phyloP scores from a whole-genome alignment of 2,329 filamentous ascomycete species.

The Zymoseptoria ardabiliae region DNA sequence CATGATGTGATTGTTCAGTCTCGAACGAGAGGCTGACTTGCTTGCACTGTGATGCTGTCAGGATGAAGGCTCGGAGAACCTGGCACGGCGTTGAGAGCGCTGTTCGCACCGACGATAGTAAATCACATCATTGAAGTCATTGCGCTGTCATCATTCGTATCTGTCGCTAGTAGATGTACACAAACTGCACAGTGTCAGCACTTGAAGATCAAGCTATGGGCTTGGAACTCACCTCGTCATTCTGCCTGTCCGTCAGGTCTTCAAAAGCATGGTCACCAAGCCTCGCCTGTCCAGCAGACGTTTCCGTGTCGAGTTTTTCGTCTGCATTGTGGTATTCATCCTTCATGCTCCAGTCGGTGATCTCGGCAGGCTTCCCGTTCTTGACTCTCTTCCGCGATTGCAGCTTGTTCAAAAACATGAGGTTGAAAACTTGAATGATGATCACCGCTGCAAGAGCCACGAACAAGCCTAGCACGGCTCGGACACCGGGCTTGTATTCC shows the following conservation, averaged over 20 bases:
- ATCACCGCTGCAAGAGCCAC: slow-evolving; percentile 48
- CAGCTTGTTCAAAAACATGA: slow-evolving; percentile 50
- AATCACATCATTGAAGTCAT: not conserved
- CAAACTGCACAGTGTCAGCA: slow-evolving; percentile 29
- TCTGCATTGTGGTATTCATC: slow-evolving; percentile 38
- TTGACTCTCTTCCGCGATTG: slow-evolving; percentile 41
- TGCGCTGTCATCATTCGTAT: not conserved
- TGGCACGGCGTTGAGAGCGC: not conserved
- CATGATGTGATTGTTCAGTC: not conserved
- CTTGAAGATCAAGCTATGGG: not conserved
- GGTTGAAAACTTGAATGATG: slow-evolving; percentile 47
- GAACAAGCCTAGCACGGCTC: slow-evolving; percentile 49
- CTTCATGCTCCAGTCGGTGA: slow-evolving; percentile 57
- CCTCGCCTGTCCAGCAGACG: slow-evolving; percentile 15
- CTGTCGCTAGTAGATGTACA: slow-evolving; percentile 10
- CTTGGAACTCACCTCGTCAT: slow-evolving; percentile 3
- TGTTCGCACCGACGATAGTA: not conserved
- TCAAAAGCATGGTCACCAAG: slow-evolving; percentile 47
- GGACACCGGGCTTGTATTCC: slow-evolving; percentile 50
- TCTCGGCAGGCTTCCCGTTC: slow-evolving; percentile 54
- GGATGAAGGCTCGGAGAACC: not conserved
- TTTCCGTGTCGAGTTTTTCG: slow-evolving; percentile 11
- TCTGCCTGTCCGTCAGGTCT: slow-evolving; percentile 51
- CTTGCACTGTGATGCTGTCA: not conserved
- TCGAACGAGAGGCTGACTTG: not conserved